Base-by-base conservation (phyloP, 176 grass and related monocot species). In the Saccharum spontaneum region DNA sequence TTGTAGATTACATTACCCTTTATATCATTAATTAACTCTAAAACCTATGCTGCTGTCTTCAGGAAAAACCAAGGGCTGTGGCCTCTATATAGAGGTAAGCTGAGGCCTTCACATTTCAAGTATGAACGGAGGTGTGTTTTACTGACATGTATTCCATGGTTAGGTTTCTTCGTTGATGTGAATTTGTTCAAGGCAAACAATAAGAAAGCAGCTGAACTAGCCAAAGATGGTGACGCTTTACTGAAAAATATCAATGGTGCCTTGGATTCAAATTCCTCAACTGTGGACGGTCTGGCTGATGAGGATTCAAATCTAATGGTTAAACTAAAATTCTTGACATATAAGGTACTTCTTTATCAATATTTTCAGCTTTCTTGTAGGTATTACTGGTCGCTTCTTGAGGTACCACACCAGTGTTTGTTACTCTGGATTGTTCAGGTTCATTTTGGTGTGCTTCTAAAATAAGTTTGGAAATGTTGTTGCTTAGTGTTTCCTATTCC, bases 231-330 rank as follows among this genome's bases (percentile, higher is more conserved):
- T 33, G 62, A 90, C 67, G 67, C 86, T 86, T 84, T 94, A 36
- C 74, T 95, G 52, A 95, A 86, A 83, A 91, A 76, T 88, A 92
- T 93, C 31, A 92, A 90, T 77, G 85, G 80, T 54, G 90, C 84
- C 30, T 82, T 87, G 49, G 89, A 92, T 55, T 83, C 92, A 80
- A 86, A 46, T 89, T 75, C 81, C 20, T 90, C 83, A 61, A 48
- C 79, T 54, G 83, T 71, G 44, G 88, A 90, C 86, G 86, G 83
- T 79, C 79, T 98, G 55, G 96, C 91, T 55, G 86, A 95, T 38
- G 93, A 98, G 83, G 96, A 98, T 92, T 92, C 57, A 89, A 95
- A 95, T 87, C 75, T 98, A 55, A 98, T 98, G 96, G 92, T 98
- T 67, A 98, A 98, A 72, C 82, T 98, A 73, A 98, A 98, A 88